Conservation (phyloP, 306 rosid species). For the Ammopiptanthus mongolicus region DNA sequence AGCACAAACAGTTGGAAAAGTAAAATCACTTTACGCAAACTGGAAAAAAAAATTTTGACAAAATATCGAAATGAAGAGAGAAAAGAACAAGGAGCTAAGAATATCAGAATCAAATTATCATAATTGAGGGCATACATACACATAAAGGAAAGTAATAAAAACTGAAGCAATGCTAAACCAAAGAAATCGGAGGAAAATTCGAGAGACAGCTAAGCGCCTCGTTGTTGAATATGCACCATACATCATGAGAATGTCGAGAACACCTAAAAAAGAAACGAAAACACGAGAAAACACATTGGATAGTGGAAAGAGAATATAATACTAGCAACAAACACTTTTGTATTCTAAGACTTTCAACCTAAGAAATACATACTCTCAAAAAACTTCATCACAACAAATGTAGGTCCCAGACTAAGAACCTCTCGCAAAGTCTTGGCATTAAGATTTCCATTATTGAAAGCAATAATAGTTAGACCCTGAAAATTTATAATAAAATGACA, state of each 20-base stretch:
- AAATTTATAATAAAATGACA: constrained; percentile 8
- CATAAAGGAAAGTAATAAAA: constrained; percentile 65
- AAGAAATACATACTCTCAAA: constrained; percentile 66
- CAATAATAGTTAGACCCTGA: constrained; percentile 80
- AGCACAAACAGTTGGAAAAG: constrained; percentile 17
- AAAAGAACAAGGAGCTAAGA: not conserved
- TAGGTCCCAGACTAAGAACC: constrained; percentile 92
- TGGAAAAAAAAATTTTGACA: not conserved
- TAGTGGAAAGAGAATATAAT: not conserved
- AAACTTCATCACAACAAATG: constrained; percentile 83
- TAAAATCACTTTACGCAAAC: not conserved
- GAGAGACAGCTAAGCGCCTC: constrained; percentile 61
- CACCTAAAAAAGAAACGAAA: constrained; percentile 47
- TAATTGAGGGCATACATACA: constrained; percentile 44
- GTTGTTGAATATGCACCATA: constrained; percentile 91
- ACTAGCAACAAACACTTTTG: not conserved
- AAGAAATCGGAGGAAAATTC: constrained; percentile 79
- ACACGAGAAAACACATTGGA: constrained; percentile 2
- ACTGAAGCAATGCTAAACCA: constrained; percentile 83
- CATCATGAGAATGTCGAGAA: constrained; percentile 90
- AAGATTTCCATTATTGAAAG: constrained; percentile 62
- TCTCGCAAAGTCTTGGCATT: constrained; percentile 70
- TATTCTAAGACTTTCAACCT: not conserved
- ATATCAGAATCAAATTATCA: not conserved
- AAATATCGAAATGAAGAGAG: not conserved